Conservation (phyloP, 2,329 filamentous ascomycete genomes). For the Zymoseptoria crescenta region DNA sequence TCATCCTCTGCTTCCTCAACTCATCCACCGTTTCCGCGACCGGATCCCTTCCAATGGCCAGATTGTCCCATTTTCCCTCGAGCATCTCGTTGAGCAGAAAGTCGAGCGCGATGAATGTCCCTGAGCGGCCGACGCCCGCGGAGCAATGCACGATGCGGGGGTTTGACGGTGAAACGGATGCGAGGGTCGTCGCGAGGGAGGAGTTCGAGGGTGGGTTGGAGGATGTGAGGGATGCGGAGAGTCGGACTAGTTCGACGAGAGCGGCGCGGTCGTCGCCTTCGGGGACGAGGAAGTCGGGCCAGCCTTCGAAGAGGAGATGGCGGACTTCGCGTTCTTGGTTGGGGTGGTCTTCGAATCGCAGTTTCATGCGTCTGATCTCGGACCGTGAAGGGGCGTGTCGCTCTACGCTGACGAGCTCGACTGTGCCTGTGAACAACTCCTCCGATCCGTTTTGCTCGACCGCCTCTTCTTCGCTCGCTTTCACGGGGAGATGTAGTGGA, state of each 20-base stretch:
- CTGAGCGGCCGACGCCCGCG: slow-evolving; percentile 86
- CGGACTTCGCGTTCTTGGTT: slow-evolving; percentile 58
- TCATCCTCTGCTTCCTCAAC: slow-evolving; percentile 78
- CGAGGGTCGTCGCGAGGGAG: slow-evolving; percentile 23
- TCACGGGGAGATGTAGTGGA: slow-evolving; percentile 11
- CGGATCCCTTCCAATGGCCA: slow-evolving; percentile 50
- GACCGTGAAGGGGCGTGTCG: slow-evolving; percentile 52
- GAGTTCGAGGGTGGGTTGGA: slow-evolving; percentile 12
- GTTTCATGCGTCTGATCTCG: slow-evolving; percentile 65
- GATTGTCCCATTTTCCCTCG: slow-evolving; percentile 55
- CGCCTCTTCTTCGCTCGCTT: background rate
- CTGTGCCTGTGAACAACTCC: slow-evolving; percentile 54
- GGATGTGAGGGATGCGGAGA: slow-evolving; percentile 52
- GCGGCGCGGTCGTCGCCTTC: slow-evolving; percentile 57
- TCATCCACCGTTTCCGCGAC: slow-evolving; percentile 72
- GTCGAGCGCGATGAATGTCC: slow-evolving; percentile 94
- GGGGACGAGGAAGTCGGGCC: slow-evolving; percentile 87
- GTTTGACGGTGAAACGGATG: slow-evolving; percentile 38
- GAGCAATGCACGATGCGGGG: slow-evolving; percentile 68
- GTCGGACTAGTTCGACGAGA: slow-evolving; percentile 61
- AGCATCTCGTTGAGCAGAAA: slow-evolving; percentile 78
- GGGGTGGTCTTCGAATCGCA: slow-evolving; percentile 33
- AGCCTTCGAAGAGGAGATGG: slow-evolving; percentile 78
- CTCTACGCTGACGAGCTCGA: slow-evolving; percentile 52
- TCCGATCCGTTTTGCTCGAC: slow-evolving; percentile 20